phyloP scores from a whole-genome alignment of 306 rosid species.

The Casuarina cunninghamiana region DNA sequence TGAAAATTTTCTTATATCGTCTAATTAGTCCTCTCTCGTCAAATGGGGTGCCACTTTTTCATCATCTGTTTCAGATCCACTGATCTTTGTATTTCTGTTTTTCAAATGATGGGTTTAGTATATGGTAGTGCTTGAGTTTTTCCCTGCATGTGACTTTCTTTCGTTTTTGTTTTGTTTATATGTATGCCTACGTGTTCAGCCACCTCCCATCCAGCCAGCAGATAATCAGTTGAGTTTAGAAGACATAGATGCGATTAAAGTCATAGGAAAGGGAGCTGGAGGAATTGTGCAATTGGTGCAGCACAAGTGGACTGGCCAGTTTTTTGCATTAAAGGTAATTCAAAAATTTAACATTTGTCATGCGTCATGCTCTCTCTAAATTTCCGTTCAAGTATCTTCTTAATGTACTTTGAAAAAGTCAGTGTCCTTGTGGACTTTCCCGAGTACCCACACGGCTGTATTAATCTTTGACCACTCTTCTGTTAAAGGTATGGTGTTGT shows the following conservation, averaged over 20 bases:
- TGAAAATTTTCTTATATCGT: neutral
- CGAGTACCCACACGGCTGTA: conserved; percentile 2
- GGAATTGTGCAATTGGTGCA: conserved; percentile 94
- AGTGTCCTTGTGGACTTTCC: neutral
- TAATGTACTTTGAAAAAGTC: neutral
- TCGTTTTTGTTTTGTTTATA: conserved; percentile 24
- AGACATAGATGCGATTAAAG: conserved; percentile 76
- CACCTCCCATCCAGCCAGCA: conserved; percentile 82
- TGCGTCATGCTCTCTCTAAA: conserved; percentile 11
- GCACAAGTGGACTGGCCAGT: conserved; percentile 98
- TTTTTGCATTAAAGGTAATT: conserved; percentile 93
- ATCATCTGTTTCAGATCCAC: no score
- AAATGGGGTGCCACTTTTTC: no score
- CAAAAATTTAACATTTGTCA: conserved; percentile 8
- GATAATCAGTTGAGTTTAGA: conserved; percentile 77
- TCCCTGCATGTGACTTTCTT: conserved; percentile 8
- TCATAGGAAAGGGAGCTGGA: conserved; percentile 93
- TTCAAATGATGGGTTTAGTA: neutral
- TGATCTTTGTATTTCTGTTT: neutral
- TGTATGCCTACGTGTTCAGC: conserved; percentile 50
- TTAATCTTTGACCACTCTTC: conserved; percentile 5
- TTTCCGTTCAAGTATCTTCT: conserved; percentile 6
- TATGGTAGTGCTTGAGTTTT: neutral
- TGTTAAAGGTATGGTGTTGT: neutral
- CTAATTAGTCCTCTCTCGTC: neutral